Evolutionary conservation across 129 eudicot species (phyloP).

Genomic region (Ambrosia trifida): DNA sequence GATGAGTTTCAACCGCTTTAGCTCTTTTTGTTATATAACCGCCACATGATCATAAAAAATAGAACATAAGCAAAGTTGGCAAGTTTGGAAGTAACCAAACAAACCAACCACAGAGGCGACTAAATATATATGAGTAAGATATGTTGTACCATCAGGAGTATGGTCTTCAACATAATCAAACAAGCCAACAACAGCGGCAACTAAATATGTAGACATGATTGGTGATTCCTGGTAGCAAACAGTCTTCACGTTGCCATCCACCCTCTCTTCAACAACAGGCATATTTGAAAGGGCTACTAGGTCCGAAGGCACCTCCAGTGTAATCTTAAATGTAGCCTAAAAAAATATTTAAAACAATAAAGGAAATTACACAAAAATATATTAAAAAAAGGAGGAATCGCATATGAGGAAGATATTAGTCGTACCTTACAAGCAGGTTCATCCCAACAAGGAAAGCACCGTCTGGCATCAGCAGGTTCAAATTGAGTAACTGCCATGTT

Average conservation of each 20-base stretch:
- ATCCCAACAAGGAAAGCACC: conserved; percentile 99
- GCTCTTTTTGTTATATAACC: neutral
- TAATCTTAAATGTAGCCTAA: conserved; percentile 92
- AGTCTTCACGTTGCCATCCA: conserved; percentile 63
- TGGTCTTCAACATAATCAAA: conserved; percentile 93
- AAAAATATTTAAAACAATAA: neutral
- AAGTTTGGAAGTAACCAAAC: neutral
- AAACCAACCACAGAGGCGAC: neutral
- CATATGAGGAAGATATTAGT: conserved; percentile 1
- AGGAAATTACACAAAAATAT: neutral
- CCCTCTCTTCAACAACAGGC: conserved; percentile 75
- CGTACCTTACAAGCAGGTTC: conserved; percentile 98
- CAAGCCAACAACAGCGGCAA: conserved; percentile 91
- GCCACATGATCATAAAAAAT: neutral
- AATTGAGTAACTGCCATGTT: conserved; percentile 99
- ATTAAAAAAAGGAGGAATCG: neutral
- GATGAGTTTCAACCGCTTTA: neutral
- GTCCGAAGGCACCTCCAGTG: conserved; percentile 87
- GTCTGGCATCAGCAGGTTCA: conserved; percentile 97
- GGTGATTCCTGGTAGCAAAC: conserved; percentile 86
- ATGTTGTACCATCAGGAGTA: conserved; percentile 79
- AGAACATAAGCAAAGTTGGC: neutral
- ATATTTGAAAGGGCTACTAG: conserved; percentile 96
- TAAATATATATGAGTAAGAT: conserved; percentile 11
- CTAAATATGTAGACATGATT: conserved; percentile 97